phyloP scores from a whole-genome alignment of 2,329 filamentous ascomycete genomes.

The Blastomyces gilchristii region DNA sequence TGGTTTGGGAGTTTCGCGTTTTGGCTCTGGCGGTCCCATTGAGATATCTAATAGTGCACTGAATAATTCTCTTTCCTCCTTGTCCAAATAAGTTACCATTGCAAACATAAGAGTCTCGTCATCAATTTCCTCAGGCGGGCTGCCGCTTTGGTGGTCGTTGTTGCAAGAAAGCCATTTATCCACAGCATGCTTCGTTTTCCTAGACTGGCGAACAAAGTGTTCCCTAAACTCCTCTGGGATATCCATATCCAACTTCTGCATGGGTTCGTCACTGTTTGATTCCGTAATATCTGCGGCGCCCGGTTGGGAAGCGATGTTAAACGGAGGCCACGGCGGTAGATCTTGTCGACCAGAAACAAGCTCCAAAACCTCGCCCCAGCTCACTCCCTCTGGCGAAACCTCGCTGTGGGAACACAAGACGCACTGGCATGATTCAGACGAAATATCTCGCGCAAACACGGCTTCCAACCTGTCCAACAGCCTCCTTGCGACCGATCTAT shows the following conservation, averaged over 20 bases:
- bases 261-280: slow-evolving; percentile 45
- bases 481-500: slow-evolving; percentile 83
- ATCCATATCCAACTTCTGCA: slow-evolving; percentile 79
- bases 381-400: slow-evolving; percentile 55
- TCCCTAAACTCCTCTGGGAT: slow-evolving; percentile 88
- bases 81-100: slow-evolving; percentile 75
- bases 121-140: slow-evolving; percentile 78
- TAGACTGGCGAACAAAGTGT: slow-evolving; percentile 82
- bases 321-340: slow-evolving; percentile 79
- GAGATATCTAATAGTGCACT: slow-evolving; percentile 63
- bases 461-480: slow-evolving; percentile 84
- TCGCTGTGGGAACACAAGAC: slow-evolving; percentile 67
- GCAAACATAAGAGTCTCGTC: slow-evolving; percentile 91
- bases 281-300: slow-evolving; percentile 46
- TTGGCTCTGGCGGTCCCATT: slow-evolving; percentile 50
- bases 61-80: slow-evolving; percentile 67
- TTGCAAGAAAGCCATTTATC: slow-evolving; percentile 82
- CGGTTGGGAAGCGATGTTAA: slow-evolving; percentile 56
- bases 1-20: slow-evolving; percentile 49
- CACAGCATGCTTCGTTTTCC: slow-evolving; percentile 83
- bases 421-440: slow-evolving; percentile 73
- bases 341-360: slow-evolving; percentile 81
- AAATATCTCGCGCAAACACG: slow-evolving; percentile 87
- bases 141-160: slow-evolving; percentile 53
- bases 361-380: slow-evolving; percentile 93